Evolutionary conservation across 169 alveolate genomes (phyloP).

Genomic region (Cryptosporidium felis): DNA sequence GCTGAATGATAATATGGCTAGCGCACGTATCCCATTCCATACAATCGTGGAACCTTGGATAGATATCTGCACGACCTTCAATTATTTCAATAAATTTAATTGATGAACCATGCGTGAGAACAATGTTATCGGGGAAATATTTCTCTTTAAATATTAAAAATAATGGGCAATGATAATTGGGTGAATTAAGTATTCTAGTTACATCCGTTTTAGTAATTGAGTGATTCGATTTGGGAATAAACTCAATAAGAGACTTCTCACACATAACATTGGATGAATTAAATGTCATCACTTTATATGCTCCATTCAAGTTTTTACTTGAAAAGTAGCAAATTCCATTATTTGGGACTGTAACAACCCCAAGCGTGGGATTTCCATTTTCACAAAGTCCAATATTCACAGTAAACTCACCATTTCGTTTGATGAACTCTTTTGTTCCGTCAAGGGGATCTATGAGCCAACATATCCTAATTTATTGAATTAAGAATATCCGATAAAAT

Average conservation of each 20-base stretch:
- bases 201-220: background rate
- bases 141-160: background rate
- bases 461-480: constrained; percentile 2
- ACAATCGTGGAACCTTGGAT: constrained; percentile 75
- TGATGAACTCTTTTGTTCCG: constrained; percentile 78
- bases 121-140: background rate
- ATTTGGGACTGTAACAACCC: constrained; percentile 73
- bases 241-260: background rate
- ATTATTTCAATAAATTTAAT: constrained; percentile 72
- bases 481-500: background rate
- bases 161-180: constrained; percentile 1
- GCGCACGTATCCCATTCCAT: constrained; percentile 81
- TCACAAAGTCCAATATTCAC: constrained; percentile 75
- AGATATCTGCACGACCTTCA: constrained; percentile 69
- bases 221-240: constrained; percentile 3
- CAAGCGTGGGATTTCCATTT: constrained; percentile 68
- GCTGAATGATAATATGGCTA: constrained; percentile 69
- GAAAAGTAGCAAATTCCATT: constrained; percentile 62
- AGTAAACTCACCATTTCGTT: constrained; percentile 75
- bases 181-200: constrained; percentile 24
- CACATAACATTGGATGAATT: constrained; percentile 11
- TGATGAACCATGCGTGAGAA: constrained; percentile 65
- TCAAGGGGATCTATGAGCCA: constrained; percentile 78
- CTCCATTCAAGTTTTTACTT: constrained; percentile 30
- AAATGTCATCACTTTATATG: constrained; percentile 38